Evolutionary conservation across 148 eudicot genomes (phyloP), one percentile per base, ranked within the genome.

Genomic region (Oxyria digyna): DNA sequence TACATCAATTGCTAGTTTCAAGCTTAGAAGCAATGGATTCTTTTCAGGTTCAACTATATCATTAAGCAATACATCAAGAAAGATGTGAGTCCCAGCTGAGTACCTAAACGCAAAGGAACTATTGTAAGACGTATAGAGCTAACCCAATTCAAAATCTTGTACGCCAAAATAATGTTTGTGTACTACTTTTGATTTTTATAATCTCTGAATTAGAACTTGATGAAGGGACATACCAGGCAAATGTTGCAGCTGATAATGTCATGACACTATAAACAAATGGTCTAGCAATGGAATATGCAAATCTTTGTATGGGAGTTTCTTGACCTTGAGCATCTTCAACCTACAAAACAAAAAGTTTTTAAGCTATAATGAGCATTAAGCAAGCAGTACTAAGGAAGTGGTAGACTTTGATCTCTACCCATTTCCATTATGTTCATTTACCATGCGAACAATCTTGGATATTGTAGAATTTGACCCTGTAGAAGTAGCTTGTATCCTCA

Each of bases 11-110:
- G 98, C 82, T 73, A 93, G 91, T 83, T n/a, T n/a, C n/a, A n/a
- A n/a, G n/a, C n/a, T n/a, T n/a, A n/a, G n/a, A n/a, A n/a, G n/a
- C n/a, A n/a, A 81, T 71, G 87, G 67, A 79, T 81, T 87, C 63
- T 85, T 91, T 46, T 89, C 91, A 69, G 96, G 91, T 42, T 96
- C 98, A 80, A 96, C 89, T 80, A 89, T 86, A 42, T 93, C 98
- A 82, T 93, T 93, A 40, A 93, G 96, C 87, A 89, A 80, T 59
- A 93, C 98, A 76, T 87, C 89, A 52, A 94, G 96, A 63, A 89
- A 93, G 73, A 83, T 48, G 49, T 85, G 81, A 32, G 87, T 72
- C 54, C 98, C 98, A 69, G 81, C n/a, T n/a, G n/a, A n/a, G n/a
- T n/a, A n/a, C n/a, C n/a, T n/a, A n/a, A n/a, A n/a, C n/a, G n/a